These are phyloP conservation scores for Breviolum minutum DNA, from an alignment of 73 alveolate genomes.

Conservation along the genomic window DNA sequence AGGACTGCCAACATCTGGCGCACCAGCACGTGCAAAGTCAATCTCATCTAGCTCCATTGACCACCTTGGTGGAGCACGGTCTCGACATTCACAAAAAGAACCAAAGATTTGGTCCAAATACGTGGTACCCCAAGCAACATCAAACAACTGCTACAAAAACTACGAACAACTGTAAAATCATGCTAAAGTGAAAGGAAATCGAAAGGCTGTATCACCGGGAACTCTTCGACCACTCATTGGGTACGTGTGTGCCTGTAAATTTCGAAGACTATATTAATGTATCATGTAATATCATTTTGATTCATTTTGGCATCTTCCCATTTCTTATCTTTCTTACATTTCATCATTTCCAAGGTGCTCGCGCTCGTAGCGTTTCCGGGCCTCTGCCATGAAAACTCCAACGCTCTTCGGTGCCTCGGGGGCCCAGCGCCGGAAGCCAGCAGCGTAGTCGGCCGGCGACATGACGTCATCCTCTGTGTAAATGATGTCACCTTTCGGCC, in stretches of 20 bases:
- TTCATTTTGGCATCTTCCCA: too few relatives aligned
- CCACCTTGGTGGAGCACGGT: neutral
- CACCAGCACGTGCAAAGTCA: constrained; percentile 1
- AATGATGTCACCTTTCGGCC: constrained; percentile 39
- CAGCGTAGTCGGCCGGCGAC: constrained; percentile 79
- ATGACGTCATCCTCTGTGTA: constrained; percentile 69
- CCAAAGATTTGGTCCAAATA: too few relatives aligned
- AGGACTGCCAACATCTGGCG: constrained; percentile 35
- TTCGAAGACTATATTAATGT: too few relatives aligned
- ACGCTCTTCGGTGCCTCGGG: constrained; percentile 17
- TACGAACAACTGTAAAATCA: too few relatives aligned
- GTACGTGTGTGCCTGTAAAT: too few relatives aligned
- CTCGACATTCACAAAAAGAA: too few relatives aligned
- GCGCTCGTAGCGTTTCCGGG: constrained; percentile 89
- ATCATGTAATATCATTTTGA: neutral
- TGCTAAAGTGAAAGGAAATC: too few relatives aligned
- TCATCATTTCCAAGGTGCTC: neutral
- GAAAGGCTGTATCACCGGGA: too few relatives aligned
- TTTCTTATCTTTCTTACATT: neutral
- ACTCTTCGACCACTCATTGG: too few relatives aligned
- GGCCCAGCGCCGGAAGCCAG: constrained; percentile 92
- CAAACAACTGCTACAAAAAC: too few relatives aligned
- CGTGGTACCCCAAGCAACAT: too few relatives aligned
- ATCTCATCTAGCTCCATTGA: constrained; percentile 87
- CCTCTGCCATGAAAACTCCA: constrained; percentile 20